These are phyloP conservation scores for Kwoniella sp. DNA, from an alignment of 768 basidiomycete genomes.

Conservation along the genomic window DNA sequence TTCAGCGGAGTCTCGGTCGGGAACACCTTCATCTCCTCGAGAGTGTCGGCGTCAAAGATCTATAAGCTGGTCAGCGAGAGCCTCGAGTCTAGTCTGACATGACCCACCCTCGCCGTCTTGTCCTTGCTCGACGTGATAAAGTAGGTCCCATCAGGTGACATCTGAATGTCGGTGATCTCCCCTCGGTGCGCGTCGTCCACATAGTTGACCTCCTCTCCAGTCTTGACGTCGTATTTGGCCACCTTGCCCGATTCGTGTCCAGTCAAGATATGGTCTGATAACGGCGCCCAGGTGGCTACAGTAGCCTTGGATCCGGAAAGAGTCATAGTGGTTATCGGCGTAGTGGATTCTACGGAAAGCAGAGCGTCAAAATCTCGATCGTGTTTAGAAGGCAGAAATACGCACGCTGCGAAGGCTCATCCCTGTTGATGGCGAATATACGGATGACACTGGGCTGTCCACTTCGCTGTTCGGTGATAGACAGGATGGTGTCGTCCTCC, in stretches of 20 bases:
- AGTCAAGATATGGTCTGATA: constrained; percentile 74
- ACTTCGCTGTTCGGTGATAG: constrained; percentile 96
- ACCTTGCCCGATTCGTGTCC: constrained; percentile 97
- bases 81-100: not conserved
- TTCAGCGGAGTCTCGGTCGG: constrained; percentile 91
- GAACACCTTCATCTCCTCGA: constrained; percentile 88
- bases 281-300: constrained; percentile 82
- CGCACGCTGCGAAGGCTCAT: constrained; percentile 78
- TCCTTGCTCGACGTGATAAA: constrained; percentile 96
- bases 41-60: constrained; percentile 61
- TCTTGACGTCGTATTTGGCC: constrained; percentile 80
- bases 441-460: constrained; percentile 83
- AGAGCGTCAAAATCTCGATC: not conserved
- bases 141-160: constrained; percentile 83
- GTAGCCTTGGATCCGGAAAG: constrained; percentile 94
- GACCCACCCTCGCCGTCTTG: constrained; percentile 81
- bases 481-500: constrained; percentile 63
- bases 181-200: constrained; percentile 78
- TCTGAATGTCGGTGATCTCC: constrained; percentile 79
- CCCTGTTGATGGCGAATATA: constrained; percentile 79
- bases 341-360: constrained; percentile 60
- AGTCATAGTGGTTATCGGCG: constrained; percentile 73
- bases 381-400: constrained; percentile 28
- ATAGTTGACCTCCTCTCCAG: constrained; percentile 72
- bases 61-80: not conserved